A percentile compares a stretch with the other conserved stretches of the same genome.
These are phyloP conservation scores for Ogataea zsoltii DNA, from an alignment of 805 yeast species.

Conservation along the genomic window DNA sequence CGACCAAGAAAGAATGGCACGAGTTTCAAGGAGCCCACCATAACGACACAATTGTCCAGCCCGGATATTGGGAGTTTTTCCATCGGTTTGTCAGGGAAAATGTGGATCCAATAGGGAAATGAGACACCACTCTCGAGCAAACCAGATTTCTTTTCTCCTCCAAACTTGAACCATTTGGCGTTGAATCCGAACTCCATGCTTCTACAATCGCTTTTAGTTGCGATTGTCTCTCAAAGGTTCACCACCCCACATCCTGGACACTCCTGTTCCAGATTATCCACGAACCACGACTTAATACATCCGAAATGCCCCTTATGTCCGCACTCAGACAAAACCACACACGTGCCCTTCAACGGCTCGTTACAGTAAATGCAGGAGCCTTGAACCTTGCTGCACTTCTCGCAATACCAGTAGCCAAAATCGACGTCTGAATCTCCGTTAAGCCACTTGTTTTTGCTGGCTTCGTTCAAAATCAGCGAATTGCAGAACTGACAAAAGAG, in stretches of 20 bases:
- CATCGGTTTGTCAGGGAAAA: constrained; percentile 51
- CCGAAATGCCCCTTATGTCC: constrained; percentile 88
- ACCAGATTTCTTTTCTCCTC: too few species aligned
- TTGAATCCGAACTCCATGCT: too few species aligned
- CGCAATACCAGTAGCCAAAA: constrained; percentile 87
- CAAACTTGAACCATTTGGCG: too few species aligned
- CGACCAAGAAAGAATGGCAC: constrained; percentile 51
- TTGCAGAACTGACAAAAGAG: constrained; percentile 65
- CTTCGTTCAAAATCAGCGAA: constrained; percentile 58
- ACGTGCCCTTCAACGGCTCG: constrained; percentile 72
- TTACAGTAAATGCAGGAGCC: constrained; percentile 78
- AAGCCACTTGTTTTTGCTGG: constrained; percentile 35
- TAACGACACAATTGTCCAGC: constrained; percentile 78
- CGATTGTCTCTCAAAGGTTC: neutral
- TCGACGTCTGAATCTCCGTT: constrained; percentile 31
- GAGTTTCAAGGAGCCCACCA: constrained; percentile 66
- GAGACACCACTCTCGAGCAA: too few species aligned
- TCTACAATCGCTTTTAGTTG: too few species aligned
- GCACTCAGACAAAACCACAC: constrained; percentile 62
- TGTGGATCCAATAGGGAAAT: constrained; percentile 39
- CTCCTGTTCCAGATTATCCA: constrained; percentile 58
- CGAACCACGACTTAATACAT: constrained; percentile 78
- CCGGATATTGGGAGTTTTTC: constrained; percentile 75
- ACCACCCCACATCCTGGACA: constrained; percentile 77
- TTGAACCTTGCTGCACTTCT: constrained; percentile 57